Evolutionary conservation across 768 basidiomycete species (phyloP).

Genomic region (Harrya chromipes): DNA sequence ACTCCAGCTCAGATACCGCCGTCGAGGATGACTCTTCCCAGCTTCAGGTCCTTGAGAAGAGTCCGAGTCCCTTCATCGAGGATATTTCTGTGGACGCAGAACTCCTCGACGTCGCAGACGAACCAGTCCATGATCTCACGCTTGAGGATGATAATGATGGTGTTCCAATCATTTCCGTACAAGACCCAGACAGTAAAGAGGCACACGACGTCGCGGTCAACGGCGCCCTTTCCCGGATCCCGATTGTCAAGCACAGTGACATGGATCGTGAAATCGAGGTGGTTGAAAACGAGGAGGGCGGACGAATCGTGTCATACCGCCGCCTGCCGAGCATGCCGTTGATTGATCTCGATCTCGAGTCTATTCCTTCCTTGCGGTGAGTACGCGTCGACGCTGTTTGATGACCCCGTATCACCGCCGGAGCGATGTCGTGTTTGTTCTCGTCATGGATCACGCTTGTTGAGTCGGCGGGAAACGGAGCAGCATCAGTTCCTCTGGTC

Average conservation of each 20-base stretch:
- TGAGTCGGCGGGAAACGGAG: too few relatives aligned
- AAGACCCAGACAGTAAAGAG: not conserved
- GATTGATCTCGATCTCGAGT: constrained; percentile 1
- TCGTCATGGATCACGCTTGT: constrained; percentile 16
- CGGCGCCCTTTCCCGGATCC: not conserved
- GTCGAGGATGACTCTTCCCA: constrained; percentile 10
- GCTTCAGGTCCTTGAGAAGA: constrained; percentile 2
- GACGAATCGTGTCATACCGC: not conserved
- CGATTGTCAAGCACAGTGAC: constrained; percentile 6
- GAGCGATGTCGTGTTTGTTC: constrained; percentile 13
- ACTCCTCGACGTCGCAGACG: not conserved
- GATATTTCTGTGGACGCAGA: not conserved
- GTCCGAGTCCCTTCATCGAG: not conserved
- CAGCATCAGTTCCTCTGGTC: too few relatives aligned
- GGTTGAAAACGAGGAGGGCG: not conserved
- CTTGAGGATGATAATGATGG: constrained; percentile 6
- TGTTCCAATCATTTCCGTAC: not conserved
- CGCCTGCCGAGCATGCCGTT: constrained; percentile 7
- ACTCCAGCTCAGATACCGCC: constrained; percentile 9
- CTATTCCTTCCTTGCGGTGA: constrained; percentile 1
- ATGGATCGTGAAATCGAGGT: not conserved
- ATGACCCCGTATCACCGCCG: constrained; percentile 13
- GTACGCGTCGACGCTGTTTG: constrained; percentile 5
- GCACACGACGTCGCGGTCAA: not conserved
- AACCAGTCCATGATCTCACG: not conserved